These are phyloP conservation scores for Microdochium paspali DNA, from an alignment of 2,329 filamentous ascomycete species.

Conservation along the genomic window DNA sequence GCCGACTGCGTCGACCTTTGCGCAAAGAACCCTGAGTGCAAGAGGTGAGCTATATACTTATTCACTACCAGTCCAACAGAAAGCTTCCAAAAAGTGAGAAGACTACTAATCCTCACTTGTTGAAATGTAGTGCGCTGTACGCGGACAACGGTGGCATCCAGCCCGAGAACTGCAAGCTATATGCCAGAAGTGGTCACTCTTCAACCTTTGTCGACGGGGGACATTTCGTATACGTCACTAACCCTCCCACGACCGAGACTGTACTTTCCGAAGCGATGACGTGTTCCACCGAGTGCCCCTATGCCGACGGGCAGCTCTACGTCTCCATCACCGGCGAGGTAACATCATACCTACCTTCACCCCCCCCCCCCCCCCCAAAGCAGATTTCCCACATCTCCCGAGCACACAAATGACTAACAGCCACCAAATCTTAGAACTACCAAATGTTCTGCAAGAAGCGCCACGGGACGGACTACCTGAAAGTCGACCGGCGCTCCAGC, in stretches of 20 bases:
- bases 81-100: too few species aligned
- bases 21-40: neutral
- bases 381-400: too few species aligned
- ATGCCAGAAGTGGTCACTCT: constrained; percentile 5
- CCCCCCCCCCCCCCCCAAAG: too few species aligned
- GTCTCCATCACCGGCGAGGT: constrained; percentile 1
- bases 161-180: constrained; percentile 6
- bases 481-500: constrained; percentile 1
- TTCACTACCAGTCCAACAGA: too few species aligned
- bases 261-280: constrained; percentile 4
- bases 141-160: neutral
- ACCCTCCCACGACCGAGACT: neutral
- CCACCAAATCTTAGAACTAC: constrained; percentile 6
- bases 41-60: neutral
- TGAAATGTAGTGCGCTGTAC: neutral
- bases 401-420: too few species aligned
- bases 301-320: constrained; percentile 6
- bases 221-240: neutral
- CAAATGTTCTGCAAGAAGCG: constrained; percentile 8
- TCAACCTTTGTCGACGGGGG: neutral
- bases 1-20: neutral
- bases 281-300: constrained; percentile 7
- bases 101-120: too few species aligned
- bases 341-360: too few species aligned
- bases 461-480: constrained; percentile 6